Conservation (phyloP, 2,329 filamentous ascomycete species). For the Plenodomus tracheiphilus region DNA sequence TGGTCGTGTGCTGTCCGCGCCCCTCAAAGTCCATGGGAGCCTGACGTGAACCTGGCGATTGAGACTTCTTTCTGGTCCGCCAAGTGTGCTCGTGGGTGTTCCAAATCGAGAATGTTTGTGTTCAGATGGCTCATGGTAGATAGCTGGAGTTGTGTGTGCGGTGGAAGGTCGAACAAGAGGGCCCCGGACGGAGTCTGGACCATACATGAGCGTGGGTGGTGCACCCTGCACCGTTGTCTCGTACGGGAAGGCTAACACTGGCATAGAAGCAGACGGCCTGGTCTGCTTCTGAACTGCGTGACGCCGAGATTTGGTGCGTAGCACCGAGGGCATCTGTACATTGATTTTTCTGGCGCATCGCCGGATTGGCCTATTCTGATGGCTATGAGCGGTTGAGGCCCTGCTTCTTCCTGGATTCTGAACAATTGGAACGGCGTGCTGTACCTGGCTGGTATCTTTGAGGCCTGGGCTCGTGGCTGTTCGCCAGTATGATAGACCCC, state of each 20-base stretch:
- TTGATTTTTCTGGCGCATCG: conserved; percentile 34
- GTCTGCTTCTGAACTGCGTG: conserved; percentile 16
- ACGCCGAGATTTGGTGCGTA: conserved; percentile 22
- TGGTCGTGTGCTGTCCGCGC: conserved; percentile 14
- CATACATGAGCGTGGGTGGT: conserved; percentile 10
- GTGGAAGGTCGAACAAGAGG: conserved; percentile 8
- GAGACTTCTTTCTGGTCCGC: conserved; percentile 15
- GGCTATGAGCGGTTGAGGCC: conserved; percentile 20
- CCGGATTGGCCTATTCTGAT: conserved; percentile 29
- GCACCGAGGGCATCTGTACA: conserved; percentile 33
- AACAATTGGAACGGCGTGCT: conserved; percentile 35
- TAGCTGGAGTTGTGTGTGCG: conserved; percentile 4
- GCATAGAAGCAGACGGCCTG: conserved; percentile 31
- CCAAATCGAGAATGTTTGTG: conserved; percentile 6
- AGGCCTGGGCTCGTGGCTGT: conserved; percentile 14
- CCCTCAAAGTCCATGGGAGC: conserved; percentile 10
- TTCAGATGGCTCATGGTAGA: background rate
- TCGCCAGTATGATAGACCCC: conserved; percentile 40
- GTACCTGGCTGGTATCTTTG: conserved; percentile 15
- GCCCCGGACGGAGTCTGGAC: conserved; percentile 10
- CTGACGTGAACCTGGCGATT: conserved; percentile 21
- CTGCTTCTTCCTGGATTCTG: conserved; percentile 8
- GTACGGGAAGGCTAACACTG: conserved; percentile 22
- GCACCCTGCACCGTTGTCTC: conserved; percentile 10
- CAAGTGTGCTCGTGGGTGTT: conserved; percentile 13